Evolutionary conservation across 805 yeast genomes (phyloP), one percentile per base, ranked within the genome.

Genomic region (Candida parachauliodes): DNA sequence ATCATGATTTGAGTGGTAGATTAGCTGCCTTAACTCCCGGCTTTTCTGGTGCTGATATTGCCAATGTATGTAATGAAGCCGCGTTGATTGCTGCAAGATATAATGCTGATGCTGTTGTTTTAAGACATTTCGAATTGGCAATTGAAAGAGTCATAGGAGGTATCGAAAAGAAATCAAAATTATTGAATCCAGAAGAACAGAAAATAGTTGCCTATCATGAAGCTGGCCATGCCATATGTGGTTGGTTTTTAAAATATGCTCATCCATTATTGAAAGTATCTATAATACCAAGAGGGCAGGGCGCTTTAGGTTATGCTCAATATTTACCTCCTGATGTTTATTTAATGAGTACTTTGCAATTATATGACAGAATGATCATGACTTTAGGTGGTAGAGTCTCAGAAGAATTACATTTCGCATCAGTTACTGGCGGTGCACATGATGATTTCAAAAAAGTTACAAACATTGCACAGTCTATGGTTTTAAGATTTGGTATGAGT

Each of bases 171-270:
- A 91, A 88, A 62, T 76, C 89, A 11, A 82, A 83, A 53, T 76
- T 93, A 10, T 70, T 94, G 43, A 78, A 88, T 2, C 83, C 88
- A 1, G 89, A 83, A 42, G 98, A 94, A 57, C 87, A 88, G 64
- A 79, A 72, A 45, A 79, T 88, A 19, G 96, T 94, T 40, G 98
- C 98, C 1, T 93, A 84, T 54, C 98, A 94, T 58, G 99, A 93
- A 62, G 98, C 99, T 3, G 99, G 98, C 3, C 98, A 94, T 63
- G 98, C 99, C 8, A 78, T 93, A 43, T 89, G 98, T 61, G 98
- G 98, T 9, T 93, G 98, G 99, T 88, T 70, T 55, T 73, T 93
- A 53, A 77, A 85, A 59, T 75, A 76, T 60, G 96, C 98, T 2
- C 96, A 91, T 57, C 98, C 98, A 6, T 68, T 94, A 40, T 71